Evolutionary conservation across 192 early-diverging fungal species (phyloP).

Genomic region (Hyaloraphidium curvatum): DNA sequence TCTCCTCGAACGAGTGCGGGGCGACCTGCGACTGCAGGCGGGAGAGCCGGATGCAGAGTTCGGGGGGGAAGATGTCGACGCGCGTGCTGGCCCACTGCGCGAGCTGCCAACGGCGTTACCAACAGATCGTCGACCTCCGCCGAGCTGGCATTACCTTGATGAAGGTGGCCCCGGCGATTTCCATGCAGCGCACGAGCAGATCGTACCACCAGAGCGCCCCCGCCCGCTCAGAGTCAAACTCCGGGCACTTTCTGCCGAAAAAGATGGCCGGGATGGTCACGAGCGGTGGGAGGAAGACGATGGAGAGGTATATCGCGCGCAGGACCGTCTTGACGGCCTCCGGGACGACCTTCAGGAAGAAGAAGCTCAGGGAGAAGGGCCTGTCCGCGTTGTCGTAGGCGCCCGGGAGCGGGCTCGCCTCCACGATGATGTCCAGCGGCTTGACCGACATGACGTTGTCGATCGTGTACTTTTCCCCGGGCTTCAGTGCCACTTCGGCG

Average conservation of each 20-base stretch:
- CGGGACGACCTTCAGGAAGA: too few relatives aligned
- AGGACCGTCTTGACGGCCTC: too few relatives aligned
- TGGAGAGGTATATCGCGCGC: too few relatives aligned
- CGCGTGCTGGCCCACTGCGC: constrained; percentile 89
- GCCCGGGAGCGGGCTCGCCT: too few relatives aligned
- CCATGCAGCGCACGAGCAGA: constrained; percentile 56
- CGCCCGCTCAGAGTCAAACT: not conserved
- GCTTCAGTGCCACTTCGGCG: too few relatives aligned
- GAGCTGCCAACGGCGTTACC: constrained; percentile 21
- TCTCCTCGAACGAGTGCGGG: constrained; percentile 53
- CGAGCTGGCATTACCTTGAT: constrained; percentile 46
- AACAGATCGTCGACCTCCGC: not conserved
- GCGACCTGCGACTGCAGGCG: constrained; percentile 62
- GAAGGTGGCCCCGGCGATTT: constrained; percentile 81
- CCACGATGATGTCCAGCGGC: too few relatives aligned
- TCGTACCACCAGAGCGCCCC: constrained; percentile 63
- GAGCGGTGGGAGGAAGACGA: not conserved
- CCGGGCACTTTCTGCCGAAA: not conserved
- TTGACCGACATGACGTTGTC: too few relatives aligned
- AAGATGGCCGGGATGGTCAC: not conserved
- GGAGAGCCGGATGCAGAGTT: constrained; percentile 52
- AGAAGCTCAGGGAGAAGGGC: too few relatives aligned
- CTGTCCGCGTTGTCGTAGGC: too few relatives aligned
- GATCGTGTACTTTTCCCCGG: too few relatives aligned
- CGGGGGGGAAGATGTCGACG: constrained; percentile 61